Evolutionary conservation across 164 flowering plant species (phyloP).

Genomic region (Tetracentron sinense): DNA sequence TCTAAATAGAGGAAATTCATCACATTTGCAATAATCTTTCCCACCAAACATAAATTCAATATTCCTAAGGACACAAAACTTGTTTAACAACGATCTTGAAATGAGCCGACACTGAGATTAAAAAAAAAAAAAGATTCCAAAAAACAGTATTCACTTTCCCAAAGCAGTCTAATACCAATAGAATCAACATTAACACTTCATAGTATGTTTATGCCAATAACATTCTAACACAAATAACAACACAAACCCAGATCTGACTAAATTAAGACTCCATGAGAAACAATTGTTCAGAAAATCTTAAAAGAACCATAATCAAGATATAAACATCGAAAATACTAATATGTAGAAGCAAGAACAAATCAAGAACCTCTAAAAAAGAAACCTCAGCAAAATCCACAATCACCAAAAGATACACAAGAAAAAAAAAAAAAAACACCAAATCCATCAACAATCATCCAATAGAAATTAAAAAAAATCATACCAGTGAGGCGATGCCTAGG

Average conservation of each 20-base stretch:
- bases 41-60: too few species aligned
- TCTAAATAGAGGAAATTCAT: too few species aligned
- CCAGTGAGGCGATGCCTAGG: slow-evolving; percentile 96
- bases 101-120: neutral
- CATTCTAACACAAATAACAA: too few species aligned
- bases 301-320: neutral
- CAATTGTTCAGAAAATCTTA: neutral
- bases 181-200: neutral
- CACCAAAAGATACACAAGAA: neutral
- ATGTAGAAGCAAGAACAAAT: neutral
- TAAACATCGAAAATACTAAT: neutral
- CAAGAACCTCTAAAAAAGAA: too few species aligned
- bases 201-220: too few species aligned
- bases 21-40: too few species aligned
- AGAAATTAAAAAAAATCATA: slow-evolving; percentile 18
- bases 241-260: slow-evolving; percentile 2
- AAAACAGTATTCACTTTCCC: neutral
- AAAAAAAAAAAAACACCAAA: neutral
- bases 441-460: neutral
- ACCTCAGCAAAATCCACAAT: too few species aligned
- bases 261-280: neutral
- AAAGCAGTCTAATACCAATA: neutral
- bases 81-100: too few species aligned
- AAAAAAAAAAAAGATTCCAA: neutral
- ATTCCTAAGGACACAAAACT: too few species aligned